phyloP scores from a whole-genome alignment of 306 rosid species.

The Geum urbanum region DNA sequence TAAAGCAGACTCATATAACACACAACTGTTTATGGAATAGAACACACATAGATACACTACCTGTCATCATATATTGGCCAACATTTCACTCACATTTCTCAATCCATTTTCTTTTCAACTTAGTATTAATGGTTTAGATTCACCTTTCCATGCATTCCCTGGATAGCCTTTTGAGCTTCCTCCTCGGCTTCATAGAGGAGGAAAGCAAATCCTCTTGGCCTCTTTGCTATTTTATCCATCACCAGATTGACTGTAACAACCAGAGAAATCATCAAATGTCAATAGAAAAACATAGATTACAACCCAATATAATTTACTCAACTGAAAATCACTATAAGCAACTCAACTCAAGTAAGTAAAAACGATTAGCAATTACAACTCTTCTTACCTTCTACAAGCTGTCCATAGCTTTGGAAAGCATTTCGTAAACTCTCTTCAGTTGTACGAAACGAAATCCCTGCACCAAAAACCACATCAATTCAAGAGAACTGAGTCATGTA shows the following conservation, averaged over 20 bases:
- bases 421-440: slow-evolving; percentile 77
- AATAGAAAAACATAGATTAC: no score
- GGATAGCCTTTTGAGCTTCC: slow-evolving; percentile 74
- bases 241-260: slow-evolving; percentile 64
- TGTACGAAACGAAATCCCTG: slow-evolving; percentile 87
- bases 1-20: not conserved
- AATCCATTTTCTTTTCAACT: not conserved
- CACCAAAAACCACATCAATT: slow-evolving; percentile 14
- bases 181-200: slow-evolving; percentile 72
- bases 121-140: not conserved
- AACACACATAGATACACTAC: not conserved
- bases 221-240: slow-evolving; percentile 88
- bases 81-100: not conserved
- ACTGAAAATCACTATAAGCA: not conserved
- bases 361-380: not conserved
- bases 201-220: slow-evolving; percentile 97
- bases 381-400: slow-evolving; percentile 68
- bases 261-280: not conserved
- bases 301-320: not conserved
- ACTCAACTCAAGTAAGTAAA: not conserved
- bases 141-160: slow-evolving; percentile 97
- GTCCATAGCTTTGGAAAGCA: slow-evolving; percentile 69
- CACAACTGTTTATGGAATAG: no score
- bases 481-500: no score
- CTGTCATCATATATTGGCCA: not conserved